phyloP scores from a whole-genome alignment of 768 basidiomycete genomes.

The Calocybe cyanea region DNA sequence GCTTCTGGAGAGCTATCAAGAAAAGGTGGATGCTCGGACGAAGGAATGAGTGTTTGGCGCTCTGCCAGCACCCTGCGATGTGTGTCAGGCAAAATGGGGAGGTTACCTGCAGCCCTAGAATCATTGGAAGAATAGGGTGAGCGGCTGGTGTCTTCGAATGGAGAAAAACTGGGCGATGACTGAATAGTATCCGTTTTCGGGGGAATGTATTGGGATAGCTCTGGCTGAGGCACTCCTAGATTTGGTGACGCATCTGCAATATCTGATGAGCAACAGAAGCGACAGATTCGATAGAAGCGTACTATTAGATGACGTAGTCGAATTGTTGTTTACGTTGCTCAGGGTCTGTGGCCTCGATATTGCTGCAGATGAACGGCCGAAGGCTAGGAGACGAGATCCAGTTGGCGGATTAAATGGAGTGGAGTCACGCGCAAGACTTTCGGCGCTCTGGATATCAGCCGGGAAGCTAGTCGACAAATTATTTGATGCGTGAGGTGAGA shows the following conservation, averaged over 20 bases:
- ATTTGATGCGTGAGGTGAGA: neutral
- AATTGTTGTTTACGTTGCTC: conserved; percentile 10
- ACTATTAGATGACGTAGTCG: conserved; percentile 20
- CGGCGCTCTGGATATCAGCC: neutral
- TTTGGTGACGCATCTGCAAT: conserved; percentile 5
- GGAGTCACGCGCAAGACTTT: conserved; percentile 7
- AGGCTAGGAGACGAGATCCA: conserved; percentile 48
- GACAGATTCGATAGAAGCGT: conserved; percentile 3
- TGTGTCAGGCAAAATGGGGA: conserved; percentile 6
- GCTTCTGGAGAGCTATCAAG: conserved; percentile 20
- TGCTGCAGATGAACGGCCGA: conserved; percentile 30
- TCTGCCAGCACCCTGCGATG: conserved; percentile 15
- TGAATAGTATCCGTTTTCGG: conserved; percentile 27
- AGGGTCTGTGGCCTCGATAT: conserved; percentile 24
- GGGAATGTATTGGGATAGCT: conserved; percentile 17
- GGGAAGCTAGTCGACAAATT: neutral
- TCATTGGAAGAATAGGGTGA: conserved; percentile 22
- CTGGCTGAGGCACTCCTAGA: conserved; percentile 13
- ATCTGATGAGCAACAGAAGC: neutral
- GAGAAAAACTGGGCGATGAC: conserved; percentile 42
- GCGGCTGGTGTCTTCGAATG: conserved; percentile 50
- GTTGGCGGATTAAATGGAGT: conserved; percentile 44
- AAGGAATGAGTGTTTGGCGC: conserved; percentile 18
- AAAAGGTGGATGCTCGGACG: conserved; percentile 11
- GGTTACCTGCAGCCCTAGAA: conserved; percentile 14